Percentiles rank a stretch among this genome's conserved stretches.
Conservation (phyloP, 2,329 filamentous ascomycete species). For the Aspergillus transmontanensis region DNA sequence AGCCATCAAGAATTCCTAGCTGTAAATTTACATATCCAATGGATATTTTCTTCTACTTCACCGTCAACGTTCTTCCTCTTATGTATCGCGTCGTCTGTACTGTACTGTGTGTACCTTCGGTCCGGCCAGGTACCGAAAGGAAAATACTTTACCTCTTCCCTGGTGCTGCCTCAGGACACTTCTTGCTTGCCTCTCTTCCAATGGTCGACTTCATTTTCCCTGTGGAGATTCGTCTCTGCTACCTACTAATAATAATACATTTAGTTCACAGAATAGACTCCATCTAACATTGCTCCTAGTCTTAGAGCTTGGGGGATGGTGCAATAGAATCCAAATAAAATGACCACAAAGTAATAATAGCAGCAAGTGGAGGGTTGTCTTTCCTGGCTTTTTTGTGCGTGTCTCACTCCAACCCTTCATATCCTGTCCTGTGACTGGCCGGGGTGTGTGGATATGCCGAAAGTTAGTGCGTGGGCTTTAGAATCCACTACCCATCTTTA, state of each 20-base stretch:
- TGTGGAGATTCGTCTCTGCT: not conserved
- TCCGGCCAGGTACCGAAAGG: not conserved
- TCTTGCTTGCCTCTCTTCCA: not conserved
- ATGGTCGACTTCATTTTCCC: not conserved
- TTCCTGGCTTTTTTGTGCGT: not conserved
- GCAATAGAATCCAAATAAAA: not conserved
- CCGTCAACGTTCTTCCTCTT: not conserved
- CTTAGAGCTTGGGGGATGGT: not conserved
- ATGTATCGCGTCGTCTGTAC: not conserved
- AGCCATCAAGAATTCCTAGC: not conserved
- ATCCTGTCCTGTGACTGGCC: not conserved
- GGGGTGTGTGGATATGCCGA: not conserved
- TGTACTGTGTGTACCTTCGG: not conserved
- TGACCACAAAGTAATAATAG: not conserved
- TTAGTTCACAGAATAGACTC: not conserved
- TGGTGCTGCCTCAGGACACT: not conserved
- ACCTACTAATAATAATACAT: not conserved
- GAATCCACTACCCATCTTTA: not conserved
- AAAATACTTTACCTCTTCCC: not conserved
- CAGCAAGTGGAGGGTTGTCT: slow-evolving; percentile 5
- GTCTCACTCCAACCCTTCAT: slow-evolving; percentile 2
- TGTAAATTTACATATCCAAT: not conserved
- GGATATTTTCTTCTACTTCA: not conserved
- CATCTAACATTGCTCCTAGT: not conserved
- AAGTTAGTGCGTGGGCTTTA: slow-evolving; percentile 2